Evolutionary conservation across 169 alveolate genomes (phyloP).

Genomic region (Eimeria praecox): DNA sequence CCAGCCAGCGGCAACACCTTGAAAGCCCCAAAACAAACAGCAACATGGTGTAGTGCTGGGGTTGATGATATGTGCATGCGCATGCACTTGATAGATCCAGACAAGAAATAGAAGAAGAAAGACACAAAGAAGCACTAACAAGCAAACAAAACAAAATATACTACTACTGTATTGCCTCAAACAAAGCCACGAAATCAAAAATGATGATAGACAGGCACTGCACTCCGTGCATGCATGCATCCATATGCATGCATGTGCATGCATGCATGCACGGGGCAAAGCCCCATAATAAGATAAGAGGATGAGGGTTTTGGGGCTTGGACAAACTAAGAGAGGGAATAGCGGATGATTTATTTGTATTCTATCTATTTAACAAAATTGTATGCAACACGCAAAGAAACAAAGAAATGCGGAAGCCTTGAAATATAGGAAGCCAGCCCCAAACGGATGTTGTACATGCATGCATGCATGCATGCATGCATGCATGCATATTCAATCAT

Average conservation of each 20-base stretch:
- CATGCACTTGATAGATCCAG: too few species aligned
- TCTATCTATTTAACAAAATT: neutral
- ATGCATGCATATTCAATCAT: neutral
- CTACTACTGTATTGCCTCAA: too few species aligned
- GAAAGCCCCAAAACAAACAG: too few species aligned
- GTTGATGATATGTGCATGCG: too few species aligned
- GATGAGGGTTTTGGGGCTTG: too few species aligned
- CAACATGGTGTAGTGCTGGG: too few species aligned
- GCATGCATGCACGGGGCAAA: neutral
- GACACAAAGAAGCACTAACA: too few species aligned
- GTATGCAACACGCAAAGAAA: neutral
- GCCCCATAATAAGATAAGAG: too few species aligned
- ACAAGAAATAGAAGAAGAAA: too few species aligned
- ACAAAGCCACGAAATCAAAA: neutral
- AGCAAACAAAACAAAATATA: neutral
- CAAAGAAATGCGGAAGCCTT: neutral
- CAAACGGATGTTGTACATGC: too few species aligned
- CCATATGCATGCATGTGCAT: neutral
- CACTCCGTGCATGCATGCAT: neutral
- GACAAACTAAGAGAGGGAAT: too few species aligned
- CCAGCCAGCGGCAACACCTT: too few species aligned
- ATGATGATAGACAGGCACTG: neutral
- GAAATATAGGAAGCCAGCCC: neutral
- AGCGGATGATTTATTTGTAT: neutral
- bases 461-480: neutral